These are phyloP conservation scores for Starmerella ratchasimensis DNA, from an alignment of 805 yeast genomes.

Conservation along the genomic window DNA sequence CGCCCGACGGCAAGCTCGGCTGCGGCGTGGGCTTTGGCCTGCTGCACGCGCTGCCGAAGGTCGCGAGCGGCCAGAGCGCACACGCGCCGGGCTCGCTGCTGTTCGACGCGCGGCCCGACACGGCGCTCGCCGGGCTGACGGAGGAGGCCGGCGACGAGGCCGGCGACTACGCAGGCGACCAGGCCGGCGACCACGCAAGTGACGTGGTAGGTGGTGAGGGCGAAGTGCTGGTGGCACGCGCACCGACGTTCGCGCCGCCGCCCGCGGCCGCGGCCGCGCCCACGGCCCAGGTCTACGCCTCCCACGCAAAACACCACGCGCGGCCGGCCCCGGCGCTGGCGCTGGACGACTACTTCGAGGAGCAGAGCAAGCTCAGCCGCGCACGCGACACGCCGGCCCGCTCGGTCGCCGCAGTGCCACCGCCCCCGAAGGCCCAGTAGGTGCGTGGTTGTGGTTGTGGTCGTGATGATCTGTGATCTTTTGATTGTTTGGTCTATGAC, in stretches of 20 bases:
- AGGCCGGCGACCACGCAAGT: background rate
- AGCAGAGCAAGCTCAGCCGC: constrained; percentile 19
- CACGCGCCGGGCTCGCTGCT: constrained; percentile 19
- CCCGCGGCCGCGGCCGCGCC: background rate
- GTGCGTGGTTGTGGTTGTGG: background rate
- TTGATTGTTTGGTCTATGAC: no score
- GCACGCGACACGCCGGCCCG: constrained; percentile 15
- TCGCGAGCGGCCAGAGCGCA: constrained; percentile 16
- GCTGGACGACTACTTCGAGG: constrained; percentile 19
- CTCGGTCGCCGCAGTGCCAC: background rate
- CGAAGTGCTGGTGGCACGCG: no score
- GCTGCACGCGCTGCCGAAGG: constrained; percentile 72
- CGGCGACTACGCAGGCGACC: background rate
- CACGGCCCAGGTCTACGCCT: background rate
- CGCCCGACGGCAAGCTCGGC: constrained; percentile 76
- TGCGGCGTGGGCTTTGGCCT: constrained; percentile 93
- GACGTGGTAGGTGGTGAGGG: background rate
- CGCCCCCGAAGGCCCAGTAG: constrained; percentile 8
- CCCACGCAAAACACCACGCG: background rate
- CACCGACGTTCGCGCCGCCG: background rate
- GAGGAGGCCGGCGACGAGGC: no score
- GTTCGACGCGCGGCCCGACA: constrained; percentile 16
- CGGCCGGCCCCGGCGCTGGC: constrained; percentile 3
- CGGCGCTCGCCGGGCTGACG: no score
- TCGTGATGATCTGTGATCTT: no score